Evolutionary conservation across 306 rosid species (phyloP), one percentile per base, ranked within the genome.

Genomic region (Pyrus betulifolia): DNA sequence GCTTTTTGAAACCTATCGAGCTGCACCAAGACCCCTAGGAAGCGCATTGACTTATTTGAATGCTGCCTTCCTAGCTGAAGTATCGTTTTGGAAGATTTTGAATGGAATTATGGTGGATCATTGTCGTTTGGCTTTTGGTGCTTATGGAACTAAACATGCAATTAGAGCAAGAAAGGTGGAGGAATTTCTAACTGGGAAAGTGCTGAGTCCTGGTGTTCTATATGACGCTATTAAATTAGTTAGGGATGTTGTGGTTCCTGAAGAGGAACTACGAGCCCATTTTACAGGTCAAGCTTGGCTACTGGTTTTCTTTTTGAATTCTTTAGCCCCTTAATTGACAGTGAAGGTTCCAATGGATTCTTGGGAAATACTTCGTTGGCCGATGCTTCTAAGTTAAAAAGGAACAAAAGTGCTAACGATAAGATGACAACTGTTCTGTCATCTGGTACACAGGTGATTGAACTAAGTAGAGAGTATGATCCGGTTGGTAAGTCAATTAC

Each of bases 21-120:
- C 93, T 70, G 85, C 98, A 79, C 91, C 93, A 21, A 86, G 96
- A 55, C 93, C 98, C 7, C 93, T 94, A 54, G 97, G 97, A 80
- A 94, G 90, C 52, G 88, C 93, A 35, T 83, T 94, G 77, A 76
- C 97, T 11, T 85, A 86, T 78, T 92, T 92, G 64, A 90, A 90
- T 83, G 95, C 97, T 61, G 97, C 96, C 74, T 90, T 94, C 84
- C 81, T 92, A 62, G 95, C 84, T 28, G 85, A 83, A 75, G 80
- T 90, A 64, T 92, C 91, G 75, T 81, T 83, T 23, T 45, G 86
- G 74, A 69, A 89, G 13, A 79, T 78, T 74, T 82, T 87, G 30
- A 82, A 80, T 72, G 92, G 87, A 63, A 68, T 80, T 42, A 10
- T 72, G 58, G 72, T 95, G 46, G 78, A 85, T 49, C 57, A 78